A percentile compares a stretch with the other conserved stretches of the same genome.
Evolutionary conservation across 495 filamentous ascomycete genomes (phyloP).

Genomic region (Trypethelium eluteriae): DNA sequence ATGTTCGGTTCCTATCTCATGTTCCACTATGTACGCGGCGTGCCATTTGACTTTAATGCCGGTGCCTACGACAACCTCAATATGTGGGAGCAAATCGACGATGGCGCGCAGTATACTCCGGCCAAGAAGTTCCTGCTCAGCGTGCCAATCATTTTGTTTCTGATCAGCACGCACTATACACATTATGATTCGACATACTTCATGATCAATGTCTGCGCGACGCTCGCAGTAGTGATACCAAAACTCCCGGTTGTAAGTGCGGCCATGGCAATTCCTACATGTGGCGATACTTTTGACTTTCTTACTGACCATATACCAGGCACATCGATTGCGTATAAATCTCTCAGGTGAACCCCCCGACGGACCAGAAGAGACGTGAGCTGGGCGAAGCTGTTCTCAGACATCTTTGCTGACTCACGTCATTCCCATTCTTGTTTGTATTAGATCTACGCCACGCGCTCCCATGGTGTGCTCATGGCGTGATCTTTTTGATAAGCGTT

Average conservation of each 20-base stretch:
- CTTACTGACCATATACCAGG: background rate
- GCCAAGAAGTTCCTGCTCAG: conserved; percentile 95
- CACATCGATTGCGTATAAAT: conserved; percentile 2
- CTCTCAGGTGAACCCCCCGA: conserved; percentile 1
- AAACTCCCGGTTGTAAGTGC: conserved; percentile 85
- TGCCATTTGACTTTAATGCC: conserved; percentile 98
- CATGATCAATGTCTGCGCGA: conserved; percentile 89
- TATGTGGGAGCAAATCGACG: conserved; percentile 99
- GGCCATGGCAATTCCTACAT: conserved; percentile 16
- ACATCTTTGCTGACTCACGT: background rate
- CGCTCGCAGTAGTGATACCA: conserved; percentile 84
- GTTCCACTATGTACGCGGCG: conserved; percentile 97
- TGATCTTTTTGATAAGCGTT: background rate
- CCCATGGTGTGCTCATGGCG: background rate
- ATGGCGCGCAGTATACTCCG: conserved; percentile 96
- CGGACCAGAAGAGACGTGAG: background rate
- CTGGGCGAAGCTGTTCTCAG: background rate
- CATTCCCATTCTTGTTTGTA: conserved; percentile 8
- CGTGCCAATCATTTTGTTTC: conserved; percentile 87
- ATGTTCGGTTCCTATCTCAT: conserved; percentile 98
- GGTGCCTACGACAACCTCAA: conserved; percentile 98
- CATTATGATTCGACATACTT: conserved; percentile 96
- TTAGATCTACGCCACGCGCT: background rate
- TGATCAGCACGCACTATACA: conserved; percentile 96
- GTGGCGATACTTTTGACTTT: background rate